Evolutionary conservation across 192 early-diverging fungal genomes (phyloP), one percentile per base, ranked within the genome.

Genomic region (Rhizoclosmatium globosum): DNA sequence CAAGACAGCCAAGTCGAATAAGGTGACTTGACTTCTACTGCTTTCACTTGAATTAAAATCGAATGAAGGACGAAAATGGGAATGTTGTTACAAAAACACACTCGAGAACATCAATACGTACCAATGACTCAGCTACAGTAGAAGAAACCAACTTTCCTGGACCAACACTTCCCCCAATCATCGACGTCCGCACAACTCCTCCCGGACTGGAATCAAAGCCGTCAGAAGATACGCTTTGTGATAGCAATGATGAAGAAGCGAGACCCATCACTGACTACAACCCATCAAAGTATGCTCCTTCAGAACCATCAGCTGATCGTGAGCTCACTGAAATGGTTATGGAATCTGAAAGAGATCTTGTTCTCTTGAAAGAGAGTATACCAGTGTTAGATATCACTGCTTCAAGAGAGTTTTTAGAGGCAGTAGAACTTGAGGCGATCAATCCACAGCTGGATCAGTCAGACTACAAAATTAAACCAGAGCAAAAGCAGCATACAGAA

Each of bases 81-180:
- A 13, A 13, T 2, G 3, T 64, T 21, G 62, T 64, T 23, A 44
- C 67, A 39, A 42, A 68, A 43, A n/a, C 31, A 13, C 7, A 23
- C 23, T 68, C 67, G 7, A 23, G 67, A 41, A 43, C 67, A 45
- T 68, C 67, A 9, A 41, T 68, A 44, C 67, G 43, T 43, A 68
- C 42, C 15, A 13, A 41, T 6, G 13, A 31, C 31, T 68, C 66
- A 11, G 19, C 7, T 21, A 39, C 60, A 31, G 9, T 62, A 19
- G 60, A 62, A 23, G 60, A 68, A 68, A 39, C 19, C 15, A 42
- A 15, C 7, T 6, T 2, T 6, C 41, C 38, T n/a, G 7, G 13
- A 15, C 23, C 19, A 17, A 46, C 13, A 23, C 21, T 71, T 15
- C n/a, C 69, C 53, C 69, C 69, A 23, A 56, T 71, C 21, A 39